Evolutionary conservation across 2,329 filamentous ascomycete genomes (phyloP).

Genomic region (Thielaviopsis musarum): DNA sequence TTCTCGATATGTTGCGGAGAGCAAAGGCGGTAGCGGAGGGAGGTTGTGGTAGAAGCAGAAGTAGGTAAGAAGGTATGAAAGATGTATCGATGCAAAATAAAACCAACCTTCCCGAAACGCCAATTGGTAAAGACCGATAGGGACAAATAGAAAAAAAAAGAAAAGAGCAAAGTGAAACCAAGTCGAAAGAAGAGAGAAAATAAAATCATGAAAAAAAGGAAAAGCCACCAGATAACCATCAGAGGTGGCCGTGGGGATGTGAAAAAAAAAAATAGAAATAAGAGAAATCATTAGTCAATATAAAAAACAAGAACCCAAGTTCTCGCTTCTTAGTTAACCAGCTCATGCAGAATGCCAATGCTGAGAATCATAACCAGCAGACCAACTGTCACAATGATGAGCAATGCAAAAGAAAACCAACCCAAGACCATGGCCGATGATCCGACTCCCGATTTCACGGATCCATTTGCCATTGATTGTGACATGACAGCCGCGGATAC

Average conservation of each 20-base stretch:
- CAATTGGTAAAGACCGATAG: neutral
- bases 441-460: constrained; percentile 74
- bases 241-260: neutral
- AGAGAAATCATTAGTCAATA: neutral
- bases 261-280: neutral
- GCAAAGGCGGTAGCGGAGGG: neutral
- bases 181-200: neutral
- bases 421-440: constrained; percentile 91
- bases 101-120: constrained; percentile 5
- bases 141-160: neutral
- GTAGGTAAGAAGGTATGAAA: constrained; percentile 5
- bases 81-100: neutral
- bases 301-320: neutral
- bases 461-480: constrained; percentile 82
- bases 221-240: neutral
- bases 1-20: neutral
- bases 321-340: constrained; percentile 19
- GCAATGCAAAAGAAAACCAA: constrained; percentile 87
- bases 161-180: neutral
- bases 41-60: neutral
- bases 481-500: constrained; percentile 89
- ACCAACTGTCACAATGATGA: constrained; percentile 92
- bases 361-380: constrained; percentile 93
- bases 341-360: constrained; percentile 59
- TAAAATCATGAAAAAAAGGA: neutral